These are phyloP conservation scores for Boletus bicolor DNA, from an alignment of 768 basidiomycete genomes.

Conservation along the genomic window DNA sequence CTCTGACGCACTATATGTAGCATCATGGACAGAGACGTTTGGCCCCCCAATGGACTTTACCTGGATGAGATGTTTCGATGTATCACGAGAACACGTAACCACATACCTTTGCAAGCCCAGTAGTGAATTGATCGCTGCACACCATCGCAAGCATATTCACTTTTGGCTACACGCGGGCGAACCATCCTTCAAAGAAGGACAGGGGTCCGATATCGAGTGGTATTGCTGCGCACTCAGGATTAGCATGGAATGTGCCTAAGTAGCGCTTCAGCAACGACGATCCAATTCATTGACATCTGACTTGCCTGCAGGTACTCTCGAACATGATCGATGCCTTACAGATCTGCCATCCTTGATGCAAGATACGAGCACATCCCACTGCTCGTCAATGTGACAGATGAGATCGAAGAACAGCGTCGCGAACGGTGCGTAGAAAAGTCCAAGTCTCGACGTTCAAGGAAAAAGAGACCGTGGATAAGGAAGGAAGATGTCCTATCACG, in stretches of 20 bases:
- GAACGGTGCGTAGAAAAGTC: not conserved
- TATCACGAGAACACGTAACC: not conserved
- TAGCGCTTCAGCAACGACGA: not conserved
- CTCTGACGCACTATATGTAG: slow-evolving; percentile 15
- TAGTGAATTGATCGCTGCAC: slow-evolving; percentile 12
- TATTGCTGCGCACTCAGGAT: slow-evolving; percentile 21
- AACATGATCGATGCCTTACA: slow-evolving; percentile 11
- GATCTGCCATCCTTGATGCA: slow-evolving; percentile 14
- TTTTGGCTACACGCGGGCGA: slow-evolving; percentile 16
- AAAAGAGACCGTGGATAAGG: slow-evolving; percentile 26
- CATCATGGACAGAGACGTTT: not conserved
- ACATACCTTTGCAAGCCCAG: slow-evolving; percentile 13
- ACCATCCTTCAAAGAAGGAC: slow-evolving; percentile 15
- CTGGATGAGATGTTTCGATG: not conserved
- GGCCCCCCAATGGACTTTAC: slow-evolving; percentile 14
- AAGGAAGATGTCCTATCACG: slow-evolving; percentile 7
- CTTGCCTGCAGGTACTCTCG: slow-evolving; percentile 15
- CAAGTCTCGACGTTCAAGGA: slow-evolving; percentile 8
- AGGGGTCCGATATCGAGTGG: slow-evolving; percentile 13
- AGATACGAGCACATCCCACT: slow-evolving; percentile 16
- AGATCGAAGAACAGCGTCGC: slow-evolving; percentile 11
- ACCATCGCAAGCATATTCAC: not conserved
- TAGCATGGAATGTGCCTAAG: slow-evolving; percentile 8
- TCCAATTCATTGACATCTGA: not conserved
- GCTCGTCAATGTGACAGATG: slow-evolving; percentile 14